phyloP scores from a whole-genome alignment of 768 basidiomycete species.

The Tricholoma bakamatsutake region DNA sequence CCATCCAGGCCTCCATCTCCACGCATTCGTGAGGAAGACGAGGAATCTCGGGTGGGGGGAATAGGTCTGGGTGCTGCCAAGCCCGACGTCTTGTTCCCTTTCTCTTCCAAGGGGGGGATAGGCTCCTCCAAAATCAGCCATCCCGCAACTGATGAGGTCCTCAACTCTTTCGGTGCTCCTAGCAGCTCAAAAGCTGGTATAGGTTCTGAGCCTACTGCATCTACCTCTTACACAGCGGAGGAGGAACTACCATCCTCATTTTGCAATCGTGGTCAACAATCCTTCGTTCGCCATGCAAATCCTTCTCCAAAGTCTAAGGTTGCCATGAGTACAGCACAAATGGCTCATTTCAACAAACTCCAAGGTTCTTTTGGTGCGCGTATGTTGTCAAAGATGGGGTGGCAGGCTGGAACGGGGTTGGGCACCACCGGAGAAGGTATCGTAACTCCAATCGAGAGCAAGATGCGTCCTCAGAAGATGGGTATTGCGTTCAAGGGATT shows the following conservation, averaged over 20 bases:
- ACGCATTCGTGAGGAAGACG: constrained; percentile 44
- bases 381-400: constrained; percentile 94
- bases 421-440: constrained; percentile 76
- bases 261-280: constrained; percentile 26
- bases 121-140: constrained; percentile 22
- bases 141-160: background rate
- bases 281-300: constrained; percentile 48
- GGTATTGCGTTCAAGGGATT: constrained; percentile 87
- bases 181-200: constrained; percentile 20
- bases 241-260: constrained; percentile 37
- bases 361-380: constrained; percentile 76
- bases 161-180: background rate
- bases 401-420: constrained; percentile 78
- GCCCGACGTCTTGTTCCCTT: background rate
- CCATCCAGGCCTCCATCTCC: constrained; percentile 52
- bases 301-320: constrained; percentile 43
- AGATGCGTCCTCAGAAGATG: constrained; percentile 77
- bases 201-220: constrained; percentile 19
- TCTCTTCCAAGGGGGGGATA: constrained; percentile 18
- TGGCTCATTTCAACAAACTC: constrained; percentile 79
- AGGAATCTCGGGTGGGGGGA: constrained; percentile 38
- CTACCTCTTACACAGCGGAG: constrained; percentile 15
- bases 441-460: constrained; percentile 81
- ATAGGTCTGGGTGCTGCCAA: constrained; percentile 30
- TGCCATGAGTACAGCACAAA: constrained; percentile 58